Conservation (phyloP, 352 stramenopile species). For the Pythium insidiosum region DNA sequence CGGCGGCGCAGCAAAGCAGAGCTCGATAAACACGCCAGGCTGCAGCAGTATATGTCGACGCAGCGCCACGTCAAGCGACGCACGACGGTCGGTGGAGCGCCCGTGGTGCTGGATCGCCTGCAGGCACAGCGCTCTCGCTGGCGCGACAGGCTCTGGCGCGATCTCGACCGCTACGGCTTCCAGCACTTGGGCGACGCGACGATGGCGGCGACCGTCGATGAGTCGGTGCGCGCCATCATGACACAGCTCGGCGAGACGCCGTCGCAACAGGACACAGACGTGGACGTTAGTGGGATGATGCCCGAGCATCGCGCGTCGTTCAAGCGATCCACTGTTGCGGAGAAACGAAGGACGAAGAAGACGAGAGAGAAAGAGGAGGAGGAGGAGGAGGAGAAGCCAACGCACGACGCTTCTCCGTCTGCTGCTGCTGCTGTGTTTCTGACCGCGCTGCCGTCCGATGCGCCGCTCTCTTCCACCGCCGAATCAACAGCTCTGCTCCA, state of each 20-base stretch:
- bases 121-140: slow-evolving; percentile 19
- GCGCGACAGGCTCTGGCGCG: slow-evolving; percentile 42
- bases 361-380: not conserved
- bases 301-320: too few relatives aligned
- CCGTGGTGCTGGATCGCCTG: slow-evolving; percentile 22
- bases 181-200: slow-evolving; percentile 30
- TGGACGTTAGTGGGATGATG: too few relatives aligned
- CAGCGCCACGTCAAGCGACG: slow-evolving; percentile 12
- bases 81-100: slow-evolving; percentile 16
- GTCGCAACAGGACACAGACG: not conserved
- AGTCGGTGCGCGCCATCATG: slow-evolving; percentile 47
- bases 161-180: slow-evolving; percentile 46
- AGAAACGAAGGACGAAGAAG: not conserved
- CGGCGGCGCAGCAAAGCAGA: slow-evolving; percentile 3
- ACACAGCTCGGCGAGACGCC: slow-evolving; percentile 23
- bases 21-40: slow-evolving; percentile 1
- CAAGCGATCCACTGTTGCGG: too few relatives aligned
- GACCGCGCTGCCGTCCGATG: slow-evolving; percentile 17
- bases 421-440: slow-evolving; percentile 17
- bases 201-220: slow-evolving; percentile 26
- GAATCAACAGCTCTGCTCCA: too few relatives aligned
- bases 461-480: too few relatives aligned
- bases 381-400: not conserved
- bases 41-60: slow-evolving; percentile 7
- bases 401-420: not conserved